Percentiles rank a stretch among this genome's conserved stretches.
phyloP scores from a whole-genome alignment of 2,329 filamentous ascomycete genomes.

The Ascochyta clinopodiicola region DNA sequence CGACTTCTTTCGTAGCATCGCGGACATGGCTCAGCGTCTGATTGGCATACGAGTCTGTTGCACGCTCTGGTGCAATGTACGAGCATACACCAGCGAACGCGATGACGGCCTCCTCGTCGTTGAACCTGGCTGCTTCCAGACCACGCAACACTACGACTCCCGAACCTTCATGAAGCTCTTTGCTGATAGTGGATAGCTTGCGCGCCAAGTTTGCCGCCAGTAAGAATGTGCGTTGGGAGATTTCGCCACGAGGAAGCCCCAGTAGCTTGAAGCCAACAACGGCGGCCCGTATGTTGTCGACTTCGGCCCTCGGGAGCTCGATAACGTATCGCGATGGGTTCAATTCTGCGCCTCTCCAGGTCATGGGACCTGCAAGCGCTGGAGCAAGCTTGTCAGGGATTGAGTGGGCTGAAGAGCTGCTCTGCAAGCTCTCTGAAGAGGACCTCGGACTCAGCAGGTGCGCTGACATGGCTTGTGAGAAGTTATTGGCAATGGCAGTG shows the following conservation, averaged over 20 bases:
- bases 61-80: slow-evolving; percentile 39
- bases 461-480: slow-evolving; percentile 30
- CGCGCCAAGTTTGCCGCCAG: slow-evolving; percentile 28
- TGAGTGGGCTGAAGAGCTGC: slow-evolving; percentile 30
- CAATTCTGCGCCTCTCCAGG: slow-evolving; percentile 41
- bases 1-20: slow-evolving; percentile 44
- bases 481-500: not conserved
- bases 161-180: slow-evolving; percentile 37
- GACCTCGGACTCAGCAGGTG: slow-evolving; percentile 36
- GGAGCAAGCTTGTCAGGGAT: slow-evolving; percentile 41
- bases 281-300: slow-evolving; percentile 41
- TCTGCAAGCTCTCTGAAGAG: slow-evolving; percentile 42
- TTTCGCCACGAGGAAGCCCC: slow-evolving; percentile 9
- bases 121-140: slow-evolving; percentile 40
- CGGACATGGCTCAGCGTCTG: slow-evolving; percentile 46
- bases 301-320: slow-evolving; percentile 32
- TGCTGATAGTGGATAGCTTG: slow-evolving; percentile 36
- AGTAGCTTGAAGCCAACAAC: slow-evolving; percentile 40
- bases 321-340: slow-evolving; percentile 36
- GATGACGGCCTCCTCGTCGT: slow-evolving; percentile 47
- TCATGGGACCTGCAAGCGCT: slow-evolving; percentile 39
- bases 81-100: slow-evolving; percentile 44
- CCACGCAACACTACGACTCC: slow-evolving; percentile 44
- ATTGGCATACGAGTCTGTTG: slow-evolving; percentile 48
- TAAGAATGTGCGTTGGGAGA: slow-evolving; percentile 27